phyloP scores from a whole-genome alignment of 1,284 basidiomycete species.

The Sporisorium graminicola region DNA sequence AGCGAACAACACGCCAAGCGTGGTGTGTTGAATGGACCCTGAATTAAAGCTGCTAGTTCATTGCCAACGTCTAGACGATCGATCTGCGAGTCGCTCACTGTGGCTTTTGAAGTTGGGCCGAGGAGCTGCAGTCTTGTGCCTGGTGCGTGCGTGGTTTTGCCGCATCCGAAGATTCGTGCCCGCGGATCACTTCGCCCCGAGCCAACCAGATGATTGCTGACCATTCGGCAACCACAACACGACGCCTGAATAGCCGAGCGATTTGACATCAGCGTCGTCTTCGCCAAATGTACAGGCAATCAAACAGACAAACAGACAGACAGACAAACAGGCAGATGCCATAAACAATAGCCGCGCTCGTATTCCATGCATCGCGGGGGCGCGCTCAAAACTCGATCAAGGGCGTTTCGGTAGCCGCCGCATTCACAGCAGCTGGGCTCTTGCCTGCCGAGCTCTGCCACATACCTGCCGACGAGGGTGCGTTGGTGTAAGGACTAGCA shows the following conservation, averaged over 20 bases:
- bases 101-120: background rate
- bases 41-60: no score
- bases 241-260: no score
- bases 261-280: no score
- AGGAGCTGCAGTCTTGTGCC: no score
- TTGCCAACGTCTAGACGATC: no score
- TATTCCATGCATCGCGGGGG: background rate
- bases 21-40: background rate
- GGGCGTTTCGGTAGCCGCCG: conserved; percentile 35
- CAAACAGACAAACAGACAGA: no score
- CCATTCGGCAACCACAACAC: background rate
- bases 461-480: conserved; percentile 51
- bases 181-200: conserved; percentile 31
- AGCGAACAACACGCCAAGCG: no score
- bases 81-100: no score
- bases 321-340: background rate
- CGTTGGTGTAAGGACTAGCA: conserved; percentile 41
- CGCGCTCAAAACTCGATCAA: conserved; percentile 48
- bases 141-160: no score
- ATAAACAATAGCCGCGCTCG: background rate
- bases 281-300: no score
- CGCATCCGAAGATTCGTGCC: no score
- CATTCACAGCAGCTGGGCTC: conserved; percentile 12
- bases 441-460: conserved; percentile 47
- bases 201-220: conserved; percentile 36